Conservation (phyloP, 2,329 filamentous ascomycete species). For the Geosmithia morbida region DNA sequence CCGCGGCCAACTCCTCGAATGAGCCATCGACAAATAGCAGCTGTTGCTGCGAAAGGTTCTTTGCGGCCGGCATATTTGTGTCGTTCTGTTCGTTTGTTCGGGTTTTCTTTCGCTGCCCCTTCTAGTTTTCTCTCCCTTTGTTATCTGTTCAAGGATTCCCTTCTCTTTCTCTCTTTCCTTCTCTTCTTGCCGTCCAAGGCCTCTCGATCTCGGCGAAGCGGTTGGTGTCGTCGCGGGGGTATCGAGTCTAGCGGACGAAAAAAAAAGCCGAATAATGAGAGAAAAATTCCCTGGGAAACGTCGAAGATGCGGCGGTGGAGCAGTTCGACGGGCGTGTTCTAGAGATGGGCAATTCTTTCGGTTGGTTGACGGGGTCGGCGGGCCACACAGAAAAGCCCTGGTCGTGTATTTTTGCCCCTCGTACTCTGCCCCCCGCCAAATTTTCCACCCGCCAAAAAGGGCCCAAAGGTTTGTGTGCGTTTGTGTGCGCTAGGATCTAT, state of each 20-base stretch:
- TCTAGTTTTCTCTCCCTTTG: neutral
- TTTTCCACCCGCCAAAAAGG: neutral
- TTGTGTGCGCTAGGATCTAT: neutral
- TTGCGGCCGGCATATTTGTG: conserved; percentile 14
- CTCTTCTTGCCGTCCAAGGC: too few species aligned
- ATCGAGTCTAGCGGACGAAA: too few species aligned
- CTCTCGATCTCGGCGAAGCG: too few species aligned
- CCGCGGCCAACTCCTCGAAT: conserved; percentile 83
- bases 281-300: too few species aligned
- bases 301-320: too few species aligned
- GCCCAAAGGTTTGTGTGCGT: neutral
- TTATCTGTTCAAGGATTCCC: too few species aligned
- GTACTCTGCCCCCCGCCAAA: neutral
- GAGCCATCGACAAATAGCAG: conserved; percentile 74
- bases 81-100: neutral
- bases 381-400: neutral
- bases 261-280: too few species aligned
- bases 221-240: too few species aligned
- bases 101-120: neutral
- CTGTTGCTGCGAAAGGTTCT: conserved; percentile 35
- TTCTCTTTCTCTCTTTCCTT: too few species aligned
- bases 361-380: neutral
- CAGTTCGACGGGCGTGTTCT: neutral
- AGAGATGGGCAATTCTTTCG: neutral
- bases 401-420: neutral